Evolutionary conservation across 495 filamentous ascomycete genomes (phyloP).

Genomic region (Rusavskia elegans): DNA sequence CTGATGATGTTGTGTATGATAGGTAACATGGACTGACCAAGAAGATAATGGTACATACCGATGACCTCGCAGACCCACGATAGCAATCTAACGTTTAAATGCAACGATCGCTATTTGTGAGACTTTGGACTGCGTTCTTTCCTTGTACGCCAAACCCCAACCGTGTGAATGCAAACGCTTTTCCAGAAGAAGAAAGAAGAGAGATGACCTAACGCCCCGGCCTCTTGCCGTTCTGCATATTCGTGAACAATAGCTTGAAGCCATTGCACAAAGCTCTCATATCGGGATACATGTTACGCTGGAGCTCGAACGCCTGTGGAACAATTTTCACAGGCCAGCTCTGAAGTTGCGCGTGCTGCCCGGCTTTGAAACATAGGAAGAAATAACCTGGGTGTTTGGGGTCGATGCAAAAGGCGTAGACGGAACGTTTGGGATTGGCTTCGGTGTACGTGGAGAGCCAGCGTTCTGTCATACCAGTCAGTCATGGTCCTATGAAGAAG

Average conservation of each 20-base stretch:
- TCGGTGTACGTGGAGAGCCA: slow-evolving; percentile 92
- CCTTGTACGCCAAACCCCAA: background rate
- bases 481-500: background rate
- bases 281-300: slow-evolving; percentile 75
- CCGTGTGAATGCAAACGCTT: background rate
- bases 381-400: slow-evolving; percentile 89
- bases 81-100: too few species aligned
- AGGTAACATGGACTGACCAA: too few species aligned
- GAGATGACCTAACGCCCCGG: slow-evolving; percentile 13
- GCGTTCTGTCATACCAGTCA: slow-evolving; percentile 42
- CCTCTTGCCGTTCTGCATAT: slow-evolving; percentile 30
- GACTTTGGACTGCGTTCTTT: too few species aligned
- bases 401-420: slow-evolving; percentile 89
- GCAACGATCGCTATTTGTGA: too few species aligned
- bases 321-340: slow-evolving; percentile 84
- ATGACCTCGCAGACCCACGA: too few species aligned
- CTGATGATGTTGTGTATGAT: too few species aligned
- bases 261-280: slow-evolving; percentile 90
- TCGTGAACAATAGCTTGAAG: slow-evolving; percentile 48
- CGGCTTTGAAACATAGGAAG: slow-evolving; percentile 87
- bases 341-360: slow-evolving; percentile 48
- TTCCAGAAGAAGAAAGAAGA: background rate
- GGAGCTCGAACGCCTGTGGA: slow-evolving; percentile 76
- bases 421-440: slow-evolving; percentile 85
- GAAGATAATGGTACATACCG: too few species aligned